Evolutionary conservation across 2,329 filamentous ascomycete species (phyloP).

Genomic region (Xylariaceae sp.): DNA sequence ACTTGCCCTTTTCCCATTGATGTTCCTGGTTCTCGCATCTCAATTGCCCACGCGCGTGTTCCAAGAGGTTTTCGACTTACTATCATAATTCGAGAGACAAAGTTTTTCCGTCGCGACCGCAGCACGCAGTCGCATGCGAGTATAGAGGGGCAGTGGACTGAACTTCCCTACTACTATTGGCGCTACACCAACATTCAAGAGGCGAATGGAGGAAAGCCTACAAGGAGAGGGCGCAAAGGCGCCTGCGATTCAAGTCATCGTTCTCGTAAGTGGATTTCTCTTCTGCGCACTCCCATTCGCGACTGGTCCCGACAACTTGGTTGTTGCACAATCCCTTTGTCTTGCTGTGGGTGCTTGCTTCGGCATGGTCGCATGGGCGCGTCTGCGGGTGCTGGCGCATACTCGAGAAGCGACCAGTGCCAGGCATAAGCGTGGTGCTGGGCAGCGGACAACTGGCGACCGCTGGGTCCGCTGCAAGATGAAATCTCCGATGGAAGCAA

Average conservation of each 20-base stretch:
- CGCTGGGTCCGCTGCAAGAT: conserved; percentile 13
- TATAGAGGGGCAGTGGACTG: neutral
- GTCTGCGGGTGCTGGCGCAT: conserved; percentile 6
- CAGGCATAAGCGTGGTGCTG: neutral
- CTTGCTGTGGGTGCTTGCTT: neutral
- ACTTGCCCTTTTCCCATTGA: too few species aligned
- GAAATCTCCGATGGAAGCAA: conserved; percentile 18
- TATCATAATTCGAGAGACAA: too few species aligned
- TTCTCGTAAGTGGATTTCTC: conserved; percentile 58
- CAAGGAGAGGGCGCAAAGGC: conserved; percentile 19
- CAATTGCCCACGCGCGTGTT: too few species aligned
- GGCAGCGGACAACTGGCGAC: conserved; percentile 5
- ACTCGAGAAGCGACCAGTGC: too few species aligned
- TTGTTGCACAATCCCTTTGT: conserved; percentile 13
- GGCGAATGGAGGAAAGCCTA: conserved; percentile 15
- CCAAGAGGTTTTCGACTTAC: too few species aligned
- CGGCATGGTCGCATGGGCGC: conserved; percentile 1
- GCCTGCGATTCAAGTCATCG: conserved; percentile 69
- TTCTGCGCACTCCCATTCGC: conserved; percentile 1
- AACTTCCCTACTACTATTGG: neutral
- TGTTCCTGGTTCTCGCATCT: too few species aligned
- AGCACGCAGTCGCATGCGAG: neutral
- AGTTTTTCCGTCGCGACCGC: too few species aligned
- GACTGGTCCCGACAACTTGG: neutral
- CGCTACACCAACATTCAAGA: neutral